Percentiles rank a stretch among this genome's conserved stretches.
These are phyloP conservation scores for Gossypium bickii DNA, from an alignment of 345 rosid genomes.

Conservation along the genomic window DNA sequence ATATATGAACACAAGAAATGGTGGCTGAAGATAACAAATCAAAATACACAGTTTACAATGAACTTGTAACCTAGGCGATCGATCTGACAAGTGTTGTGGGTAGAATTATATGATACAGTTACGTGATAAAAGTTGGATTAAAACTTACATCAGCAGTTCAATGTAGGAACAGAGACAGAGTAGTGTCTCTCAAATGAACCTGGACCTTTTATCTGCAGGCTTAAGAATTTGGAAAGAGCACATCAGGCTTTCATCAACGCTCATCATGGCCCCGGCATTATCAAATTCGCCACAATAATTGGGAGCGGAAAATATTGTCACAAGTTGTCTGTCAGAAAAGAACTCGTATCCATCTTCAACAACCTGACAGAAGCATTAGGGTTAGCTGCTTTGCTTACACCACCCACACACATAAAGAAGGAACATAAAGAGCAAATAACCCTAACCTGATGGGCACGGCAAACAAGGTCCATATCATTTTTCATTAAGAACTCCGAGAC, in stretches of 20 bases:
- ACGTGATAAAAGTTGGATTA: neutral
- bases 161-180: neutral
- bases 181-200: constrained; percentile 37
- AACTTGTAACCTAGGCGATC: neutral
- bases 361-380: constrained; percentile 42
- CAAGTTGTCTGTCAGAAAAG: constrained; percentile 83
- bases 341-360: constrained; percentile 95
- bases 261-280: constrained; percentile 96
- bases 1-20: neutral
- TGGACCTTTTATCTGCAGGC: constrained; percentile 54
- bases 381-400: constrained; percentile 12
- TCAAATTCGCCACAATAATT: constrained; percentile 94
- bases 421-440: neutral
- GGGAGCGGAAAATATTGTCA: constrained; percentile 87
- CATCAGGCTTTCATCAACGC: constrained; percentile 87
- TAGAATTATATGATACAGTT: neutral
- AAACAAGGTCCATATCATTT: constrained; percentile 86
- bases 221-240: constrained; percentile 92
- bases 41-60: neutral
- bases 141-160: constrained; percentile 11
- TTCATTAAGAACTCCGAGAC: constrained; percentile 64
- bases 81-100: neutral
- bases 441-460: constrained; percentile 91
- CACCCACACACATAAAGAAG: neutral
- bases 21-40: neutral